Conservation (phyloP, 1,284 basidiomycete species). For the Moesziomyces parantarcticus region DNA sequence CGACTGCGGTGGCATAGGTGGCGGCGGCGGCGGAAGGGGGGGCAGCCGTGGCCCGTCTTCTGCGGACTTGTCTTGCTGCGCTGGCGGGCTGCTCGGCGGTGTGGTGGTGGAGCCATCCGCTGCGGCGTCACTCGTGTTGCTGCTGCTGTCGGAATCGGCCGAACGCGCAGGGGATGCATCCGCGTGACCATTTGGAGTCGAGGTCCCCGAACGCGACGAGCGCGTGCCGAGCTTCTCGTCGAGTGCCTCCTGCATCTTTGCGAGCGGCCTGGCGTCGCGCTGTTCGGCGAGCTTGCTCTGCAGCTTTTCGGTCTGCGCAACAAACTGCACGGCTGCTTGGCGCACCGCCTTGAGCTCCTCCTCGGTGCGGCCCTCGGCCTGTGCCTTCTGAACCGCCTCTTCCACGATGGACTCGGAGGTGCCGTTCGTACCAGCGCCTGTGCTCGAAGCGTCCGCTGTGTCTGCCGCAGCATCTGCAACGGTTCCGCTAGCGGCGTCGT, state of each 20-base stretch:
- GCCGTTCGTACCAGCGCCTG: neutral
- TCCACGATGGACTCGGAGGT: constrained; percentile 11
- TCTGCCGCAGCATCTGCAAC: constrained; percentile 17
- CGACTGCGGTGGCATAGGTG: constrained; percentile 31
- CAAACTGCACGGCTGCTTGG: constrained; percentile 32
- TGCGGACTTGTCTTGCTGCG: constrained; percentile 4
- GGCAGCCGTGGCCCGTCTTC: constrained; percentile 5
- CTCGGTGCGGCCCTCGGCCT: constrained; percentile 17
- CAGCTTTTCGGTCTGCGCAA: constrained; percentile 38
- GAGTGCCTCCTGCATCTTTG: constrained; percentile 80
- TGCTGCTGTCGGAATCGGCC: constrained; percentile 3
- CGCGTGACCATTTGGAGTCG: constrained; percentile 19
- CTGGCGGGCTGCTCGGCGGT: neutral
- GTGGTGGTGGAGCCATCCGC: constrained; percentile 1
- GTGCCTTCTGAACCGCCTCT: constrained; percentile 19
- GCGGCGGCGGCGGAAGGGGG: constrained; percentile 20
- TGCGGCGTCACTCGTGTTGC: constrained; percentile 42
- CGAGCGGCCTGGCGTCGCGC: constrained; percentile 84
- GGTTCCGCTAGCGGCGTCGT: constrained; percentile 13
- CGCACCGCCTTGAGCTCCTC: constrained; percentile 22
- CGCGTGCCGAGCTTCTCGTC: constrained; percentile 73
- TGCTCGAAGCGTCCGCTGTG: constrained; percentile 1
- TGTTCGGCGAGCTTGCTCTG: constrained; percentile 76
- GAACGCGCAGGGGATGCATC: neutral
- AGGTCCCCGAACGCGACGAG: constrained; percentile 20